Evolutionary conservation across 2,329 filamentous ascomycete genomes (phyloP).

Genomic region (Madurella mycetomatis): DNA sequence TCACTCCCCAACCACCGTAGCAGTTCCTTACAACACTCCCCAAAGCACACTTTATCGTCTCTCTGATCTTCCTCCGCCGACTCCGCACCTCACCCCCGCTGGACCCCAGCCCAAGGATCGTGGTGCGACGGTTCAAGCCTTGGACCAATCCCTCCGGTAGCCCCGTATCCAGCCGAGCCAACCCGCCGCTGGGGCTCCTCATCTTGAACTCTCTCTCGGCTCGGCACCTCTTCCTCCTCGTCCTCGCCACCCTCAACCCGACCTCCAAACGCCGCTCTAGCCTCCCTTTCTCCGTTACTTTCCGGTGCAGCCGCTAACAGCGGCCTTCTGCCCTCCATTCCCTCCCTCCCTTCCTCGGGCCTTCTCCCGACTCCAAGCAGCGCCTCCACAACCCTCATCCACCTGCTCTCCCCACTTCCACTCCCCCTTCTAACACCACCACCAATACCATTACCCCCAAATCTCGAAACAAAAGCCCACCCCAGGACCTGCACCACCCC

Average conservation of each 20-base stretch:
- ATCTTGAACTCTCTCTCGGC: not conserved
- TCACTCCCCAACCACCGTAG: too few relatives aligned
- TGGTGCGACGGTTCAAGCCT: conserved; percentile 16
- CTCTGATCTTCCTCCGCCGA: not conserved
- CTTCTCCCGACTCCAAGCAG: not conserved
- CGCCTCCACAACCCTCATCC: not conserved
- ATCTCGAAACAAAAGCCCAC: not conserved
- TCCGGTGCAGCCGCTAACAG: conserved; percentile 3
- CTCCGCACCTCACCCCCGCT: not conserved
- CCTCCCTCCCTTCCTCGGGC: not conserved
- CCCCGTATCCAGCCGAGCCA: conserved; percentile 3
- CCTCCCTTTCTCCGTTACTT: not conserved
- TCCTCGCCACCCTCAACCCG: not conserved
- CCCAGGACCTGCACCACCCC: conserved; percentile 15
- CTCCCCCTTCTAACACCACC: not conserved
- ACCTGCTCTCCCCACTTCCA: not conserved
- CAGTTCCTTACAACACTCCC: not conserved
- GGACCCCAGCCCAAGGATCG: conserved; percentile 15
- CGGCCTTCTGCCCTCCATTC: not conserved
- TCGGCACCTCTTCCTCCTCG: not conserved
- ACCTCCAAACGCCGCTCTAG: not conserved
- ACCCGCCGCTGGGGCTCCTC: not conserved
- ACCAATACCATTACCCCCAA: not conserved
- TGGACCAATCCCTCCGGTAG: not conserved
- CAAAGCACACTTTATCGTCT: not conserved